Evolutionary conservation across 495 filamentous ascomycete genomes (phyloP).

Genomic region (Diplogelasinospora grovesii): DNA sequence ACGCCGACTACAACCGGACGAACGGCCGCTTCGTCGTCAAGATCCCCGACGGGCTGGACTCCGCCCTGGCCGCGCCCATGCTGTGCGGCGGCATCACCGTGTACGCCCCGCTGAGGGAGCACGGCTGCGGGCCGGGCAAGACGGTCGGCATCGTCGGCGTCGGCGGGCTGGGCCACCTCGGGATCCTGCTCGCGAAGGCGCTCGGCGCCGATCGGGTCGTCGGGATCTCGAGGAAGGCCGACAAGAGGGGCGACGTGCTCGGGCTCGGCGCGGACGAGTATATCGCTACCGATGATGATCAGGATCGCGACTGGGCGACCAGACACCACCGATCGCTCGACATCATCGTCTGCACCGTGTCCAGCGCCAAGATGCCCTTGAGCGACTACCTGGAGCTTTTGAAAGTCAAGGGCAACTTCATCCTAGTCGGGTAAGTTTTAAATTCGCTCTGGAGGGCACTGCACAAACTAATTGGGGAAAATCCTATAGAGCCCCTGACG

Average conservation of each 20-base stretch:
- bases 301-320: slow-evolving; percentile 58
- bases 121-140: slow-evolving; percentile 38
- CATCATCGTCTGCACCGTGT: slow-evolving; percentile 54
- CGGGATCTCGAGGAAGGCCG: slow-evolving; percentile 60
- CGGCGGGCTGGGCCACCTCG: slow-evolving; percentile 52
- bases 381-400: slow-evolving; percentile 69
- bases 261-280: slow-evolving; percentile 68
- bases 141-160: slow-evolving; percentile 46
- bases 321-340: slow-evolving; percentile 50
- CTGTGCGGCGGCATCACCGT: slow-evolving; percentile 52
- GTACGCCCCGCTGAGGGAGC: slow-evolving; percentile 39
- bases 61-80: slow-evolving; percentile 44
- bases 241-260: slow-evolving; percentile 62
- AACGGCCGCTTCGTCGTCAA: slow-evolving; percentile 66
- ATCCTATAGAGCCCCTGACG: too few species aligned
- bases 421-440: slow-evolving; percentile 83
- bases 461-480: too few species aligned
- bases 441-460: too few species aligned
- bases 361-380: slow-evolving; percentile 46
- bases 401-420: slow-evolving; percentile 76
- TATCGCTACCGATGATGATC: slow-evolving; percentile 59
- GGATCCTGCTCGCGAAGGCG: slow-evolving; percentile 48
- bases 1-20: slow-evolving; percentile 60
- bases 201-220: slow-evolving; percentile 49
- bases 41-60: slow-evolving; percentile 53